Evolutionary conservation across 73 alveolate species (phyloP).

Genomic region (Durusdinium trenchii): DNA sequence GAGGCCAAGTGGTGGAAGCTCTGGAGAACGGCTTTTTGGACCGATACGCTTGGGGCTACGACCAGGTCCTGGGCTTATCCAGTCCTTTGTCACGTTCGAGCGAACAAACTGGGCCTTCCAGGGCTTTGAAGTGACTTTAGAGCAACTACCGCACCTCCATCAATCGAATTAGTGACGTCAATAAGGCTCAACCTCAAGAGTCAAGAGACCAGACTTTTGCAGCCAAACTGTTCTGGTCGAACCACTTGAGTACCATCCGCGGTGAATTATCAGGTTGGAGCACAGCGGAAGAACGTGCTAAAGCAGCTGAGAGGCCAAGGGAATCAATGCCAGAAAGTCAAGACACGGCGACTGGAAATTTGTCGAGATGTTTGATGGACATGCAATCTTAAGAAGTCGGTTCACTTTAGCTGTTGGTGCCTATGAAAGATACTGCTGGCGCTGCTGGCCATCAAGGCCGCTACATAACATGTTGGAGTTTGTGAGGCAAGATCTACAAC

Average conservation of each 20-base stretch:
- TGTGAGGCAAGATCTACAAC: slow-evolving; percentile 58
- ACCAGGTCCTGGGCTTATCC: slow-evolving; percentile 26
- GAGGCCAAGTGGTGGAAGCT: slow-evolving; percentile 74
- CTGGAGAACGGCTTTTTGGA: slow-evolving; percentile 67
- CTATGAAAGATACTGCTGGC: no score
- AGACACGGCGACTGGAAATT: not conserved
- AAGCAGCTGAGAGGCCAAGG: slow-evolving; percentile 57
- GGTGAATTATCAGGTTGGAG: slow-evolving; percentile 27
- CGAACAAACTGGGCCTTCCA: not conserved
- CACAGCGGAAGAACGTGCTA: slow-evolving; percentile 84
- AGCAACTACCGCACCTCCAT: no score
- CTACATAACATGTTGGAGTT: not conserved
- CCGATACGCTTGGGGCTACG: slow-evolving; percentile 93
- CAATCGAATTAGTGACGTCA: no score
- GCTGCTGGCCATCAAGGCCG: no score
- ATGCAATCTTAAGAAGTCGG: not conserved
- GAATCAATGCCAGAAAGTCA: not conserved
- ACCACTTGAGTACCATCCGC: not conserved
- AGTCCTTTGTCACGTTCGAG: not conserved
- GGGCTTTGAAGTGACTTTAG: not conserved
- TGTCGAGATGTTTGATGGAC: not conserved
- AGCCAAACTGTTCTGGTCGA: no score
- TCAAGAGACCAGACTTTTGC: no score
- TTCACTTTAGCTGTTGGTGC: no score
- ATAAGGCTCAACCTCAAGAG: no score